Percentiles rank a stretch among this genome's conserved stretches.
These are phyloP conservation scores for Pythium apleroticum DNA, from an alignment of 352 stramenopile species.

Conservation along the genomic window DNA sequence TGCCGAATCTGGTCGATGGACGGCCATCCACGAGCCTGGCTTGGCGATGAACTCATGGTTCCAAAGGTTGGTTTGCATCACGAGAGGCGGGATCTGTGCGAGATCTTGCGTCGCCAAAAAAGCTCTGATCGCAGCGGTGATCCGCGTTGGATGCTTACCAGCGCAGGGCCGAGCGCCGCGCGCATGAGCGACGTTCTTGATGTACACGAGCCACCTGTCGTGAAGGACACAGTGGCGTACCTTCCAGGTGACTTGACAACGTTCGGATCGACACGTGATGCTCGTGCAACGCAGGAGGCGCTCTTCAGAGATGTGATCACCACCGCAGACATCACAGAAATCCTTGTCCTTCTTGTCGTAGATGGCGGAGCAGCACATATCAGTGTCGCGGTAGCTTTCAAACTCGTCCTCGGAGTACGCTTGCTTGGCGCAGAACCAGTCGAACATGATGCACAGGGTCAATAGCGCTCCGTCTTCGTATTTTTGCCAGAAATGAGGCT, in stretches of 20 bases:
- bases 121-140: neutral
- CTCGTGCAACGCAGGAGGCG: conserved; percentile 3
- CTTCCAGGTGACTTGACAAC: conserved; percentile 5
- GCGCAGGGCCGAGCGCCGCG: neutral
- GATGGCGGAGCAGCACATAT: conserved; percentile 1
- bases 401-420: neutral
- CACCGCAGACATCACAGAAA: conserved; percentile 3
- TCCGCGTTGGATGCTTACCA: neutral
- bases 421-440: neutral
- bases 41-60: neutral
- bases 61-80: neutral
- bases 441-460: neutral
- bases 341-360: conserved; percentile 7
- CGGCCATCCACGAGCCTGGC: neutral
- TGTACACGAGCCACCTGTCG: conserved; percentile 4
- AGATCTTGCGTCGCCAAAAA: conserved; percentile 7
- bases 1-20: neutral
- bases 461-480: neutral
- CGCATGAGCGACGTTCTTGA: neutral
- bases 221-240: conserved; percentile 7
- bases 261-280: neutral
- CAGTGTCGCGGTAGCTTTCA: conserved; percentile 3
- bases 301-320: conserved; percentile 5
- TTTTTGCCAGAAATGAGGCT: neutral
- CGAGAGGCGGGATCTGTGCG: neutral